phyloP scores from a whole-genome alignment of 2,329 filamentous ascomycete species.

The Ophiostoma novo-ulmi region DNA sequence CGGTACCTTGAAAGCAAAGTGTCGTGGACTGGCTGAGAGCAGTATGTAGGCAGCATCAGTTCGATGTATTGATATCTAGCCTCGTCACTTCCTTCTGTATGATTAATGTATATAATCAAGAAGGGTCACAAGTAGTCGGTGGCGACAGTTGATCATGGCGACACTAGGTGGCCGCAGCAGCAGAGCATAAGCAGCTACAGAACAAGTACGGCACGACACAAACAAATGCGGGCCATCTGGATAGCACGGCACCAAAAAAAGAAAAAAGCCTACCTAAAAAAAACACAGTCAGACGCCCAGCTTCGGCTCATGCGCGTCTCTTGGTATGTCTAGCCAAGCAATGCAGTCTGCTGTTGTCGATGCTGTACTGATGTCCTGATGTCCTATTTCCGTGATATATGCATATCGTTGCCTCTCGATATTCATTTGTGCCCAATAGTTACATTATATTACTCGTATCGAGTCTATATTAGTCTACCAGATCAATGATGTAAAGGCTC shows the following conservation, averaged over 20 bases:
- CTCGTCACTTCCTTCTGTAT: not conserved
- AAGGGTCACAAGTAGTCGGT: not conserved
- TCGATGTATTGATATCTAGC: not conserved
- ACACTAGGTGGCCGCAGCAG: not conserved
- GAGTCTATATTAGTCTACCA: not conserved
- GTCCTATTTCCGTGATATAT: not conserved
- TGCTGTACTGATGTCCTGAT: not conserved
- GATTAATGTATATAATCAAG: not conserved
- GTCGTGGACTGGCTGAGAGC: not conserved
- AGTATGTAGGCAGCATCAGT: not conserved
- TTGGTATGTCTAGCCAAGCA: constrained; percentile 1
- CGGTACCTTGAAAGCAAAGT: not conserved
- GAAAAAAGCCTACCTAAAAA: not conserved
- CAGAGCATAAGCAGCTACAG: not conserved
- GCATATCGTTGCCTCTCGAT: not conserved
- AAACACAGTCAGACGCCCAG: not conserved
- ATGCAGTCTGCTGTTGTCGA: not conserved
- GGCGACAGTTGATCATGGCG: not conserved
- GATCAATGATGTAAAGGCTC: not conserved
- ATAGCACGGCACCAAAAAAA: not conserved
- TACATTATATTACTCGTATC: not conserved
- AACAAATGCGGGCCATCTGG: not conserved
- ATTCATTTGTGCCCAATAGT: not conserved
- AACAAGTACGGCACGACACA: not conserved
- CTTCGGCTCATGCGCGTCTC: constrained; percentile 1